Percentiles rank a stretch among this genome's conserved stretches.
Conservation (phyloP, 352 stramenopile genomes). For the Globisporangium carolinianum region DNA sequence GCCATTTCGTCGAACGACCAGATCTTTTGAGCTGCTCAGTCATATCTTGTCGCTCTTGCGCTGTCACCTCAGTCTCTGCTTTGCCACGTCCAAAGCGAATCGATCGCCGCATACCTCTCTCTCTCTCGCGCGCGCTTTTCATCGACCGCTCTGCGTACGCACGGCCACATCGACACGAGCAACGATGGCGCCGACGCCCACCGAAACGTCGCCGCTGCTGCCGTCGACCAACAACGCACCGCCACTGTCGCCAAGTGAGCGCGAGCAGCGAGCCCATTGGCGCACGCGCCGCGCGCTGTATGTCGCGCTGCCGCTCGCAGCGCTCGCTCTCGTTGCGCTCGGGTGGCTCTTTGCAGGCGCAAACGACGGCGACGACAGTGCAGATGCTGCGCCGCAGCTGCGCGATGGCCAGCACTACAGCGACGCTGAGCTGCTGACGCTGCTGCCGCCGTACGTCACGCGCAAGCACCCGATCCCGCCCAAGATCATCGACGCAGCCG, state of each 20-base stretch:
- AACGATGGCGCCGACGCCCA: slow-evolving; percentile 12
- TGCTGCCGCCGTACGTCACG: slow-evolving; percentile 48
- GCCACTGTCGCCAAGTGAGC: too few relatives aligned
- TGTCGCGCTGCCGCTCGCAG: slow-evolving; percentile 42
- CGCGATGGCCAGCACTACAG: slow-evolving; percentile 11
- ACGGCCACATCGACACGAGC: not conserved
- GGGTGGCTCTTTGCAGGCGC: slow-evolving; percentile 26
- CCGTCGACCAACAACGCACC: slow-evolving; percentile 3
- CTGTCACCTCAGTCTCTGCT: slow-evolving; percentile 5
- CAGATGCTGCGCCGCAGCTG: not conserved
- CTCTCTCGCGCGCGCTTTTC: too few relatives aligned
- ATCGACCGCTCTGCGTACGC: too few relatives aligned
- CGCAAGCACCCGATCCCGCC: slow-evolving; percentile 53
- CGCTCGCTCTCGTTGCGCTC: slow-evolving; percentile 46
- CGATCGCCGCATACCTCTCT: too few relatives aligned
- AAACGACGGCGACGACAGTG: slow-evolving; percentile 8
- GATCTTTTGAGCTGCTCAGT: not conserved
- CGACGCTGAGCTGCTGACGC: slow-evolving; percentile 41
- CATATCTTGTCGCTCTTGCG: not conserved
- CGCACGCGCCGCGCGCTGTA: slow-evolving; percentile 41
- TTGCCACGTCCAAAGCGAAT: not conserved
- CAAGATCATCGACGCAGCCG: slow-evolving; percentile 39
- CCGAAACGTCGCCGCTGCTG: slow-evolving; percentile 54
- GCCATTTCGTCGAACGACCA: not conserved
- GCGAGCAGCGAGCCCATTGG: slow-evolving; percentile 5